Base-by-base conservation (phyloP, 768 basidiomycete genomes). In the Mycena chlorophos region DNA sequence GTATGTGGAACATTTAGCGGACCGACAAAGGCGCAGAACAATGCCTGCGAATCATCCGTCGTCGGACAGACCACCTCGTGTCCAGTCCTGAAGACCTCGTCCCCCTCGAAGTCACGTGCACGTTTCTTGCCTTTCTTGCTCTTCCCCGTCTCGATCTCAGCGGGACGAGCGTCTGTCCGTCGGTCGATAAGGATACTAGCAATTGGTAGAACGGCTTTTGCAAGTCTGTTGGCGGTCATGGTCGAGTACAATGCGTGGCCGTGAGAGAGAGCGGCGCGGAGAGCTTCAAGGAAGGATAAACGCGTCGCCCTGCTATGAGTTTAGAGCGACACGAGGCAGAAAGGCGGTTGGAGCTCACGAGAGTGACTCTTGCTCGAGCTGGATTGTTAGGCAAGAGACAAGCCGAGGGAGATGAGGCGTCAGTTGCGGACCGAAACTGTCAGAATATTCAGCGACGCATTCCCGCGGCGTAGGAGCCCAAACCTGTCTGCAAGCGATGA, bases 41-140 rank as follows among this genome's bases (percentile, higher is more conserved):
- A 58, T 22, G 76, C 71, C 25, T 82, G 70, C 20, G 79, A 81
- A 16, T 88, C 86, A 26, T 76, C 75, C 2, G 53, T 49, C 0
- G 78, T 79, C 1, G 76, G 69, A 63, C 81, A 88, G 19, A 84
- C 61, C 6, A 80, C 73, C 42, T 76, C 68, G 42, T 74, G 73
- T 2, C 77, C 67, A 6, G 71, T 63, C 50, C 78, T 82, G 69
- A 94, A 84, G 4, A 87, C 71, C 63, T 88, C 89, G 51, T 89
- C 89, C 10, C 83, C 88, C 68, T 92, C 88, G 60, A 85, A 91
- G 13, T 78, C 85, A 20, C 84, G 80, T 19, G 79, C 77, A 43
- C 86, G 76, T 67, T 89, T 93, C 68, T 84, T 91, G 52, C 82
- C 80, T 62, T 83, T 85, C 65, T 75, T 83, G 14, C 64, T 73